Percentiles rank a stretch among this genome's conserved stretches.
phyloP scores from a whole-genome alignment of 495 filamentous ascomycete genomes.

The Hypoxylon lenormandii region DNA sequence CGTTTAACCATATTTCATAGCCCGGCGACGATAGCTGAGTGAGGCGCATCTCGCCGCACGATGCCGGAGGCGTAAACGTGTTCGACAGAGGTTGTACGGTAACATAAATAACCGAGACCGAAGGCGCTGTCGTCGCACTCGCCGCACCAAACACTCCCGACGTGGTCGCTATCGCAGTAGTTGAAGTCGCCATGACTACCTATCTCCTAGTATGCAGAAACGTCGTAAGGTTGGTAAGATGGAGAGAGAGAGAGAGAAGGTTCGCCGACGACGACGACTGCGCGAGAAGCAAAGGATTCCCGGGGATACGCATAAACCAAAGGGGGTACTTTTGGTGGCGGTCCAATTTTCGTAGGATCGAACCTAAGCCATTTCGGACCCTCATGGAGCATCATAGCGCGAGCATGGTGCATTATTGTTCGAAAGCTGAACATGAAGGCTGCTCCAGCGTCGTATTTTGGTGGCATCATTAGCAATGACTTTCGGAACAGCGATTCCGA shows the following conservation, averaged over 20 bases:
- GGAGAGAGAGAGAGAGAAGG: slow-evolving; percentile 1
- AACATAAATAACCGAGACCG: slow-evolving; percentile 31
- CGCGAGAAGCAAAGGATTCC: background rate
- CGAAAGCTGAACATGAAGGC: background rate
- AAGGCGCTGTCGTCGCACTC: slow-evolving; percentile 8
- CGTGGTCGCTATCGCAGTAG: background rate
- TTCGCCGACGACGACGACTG: background rate
- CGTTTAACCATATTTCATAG: slow-evolving; percentile 41
- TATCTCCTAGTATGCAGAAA: background rate
- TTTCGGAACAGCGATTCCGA: too few relatives aligned
- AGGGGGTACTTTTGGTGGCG: too few relatives aligned
- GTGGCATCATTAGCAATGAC: background rate
- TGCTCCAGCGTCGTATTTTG: background rate
- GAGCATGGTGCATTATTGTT: background rate
- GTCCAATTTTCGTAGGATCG: background rate
- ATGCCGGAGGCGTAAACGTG: slow-evolving; percentile 40
- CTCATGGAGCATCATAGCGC: background rate
- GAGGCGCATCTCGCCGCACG: slow-evolving; percentile 39
- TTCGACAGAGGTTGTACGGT: slow-evolving; percentile 34
- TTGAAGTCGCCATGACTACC: slow-evolving; percentile 11
- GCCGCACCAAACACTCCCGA: background rate
- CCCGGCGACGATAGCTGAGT: slow-evolving; percentile 39
- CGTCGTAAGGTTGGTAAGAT: background rate
- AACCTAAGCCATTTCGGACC: background rate
- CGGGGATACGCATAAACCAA: slow-evolving; percentile 2